phyloP scores from a whole-genome alignment of 169 alveolate genomes.

The Plasmodium gaboni region DNA sequence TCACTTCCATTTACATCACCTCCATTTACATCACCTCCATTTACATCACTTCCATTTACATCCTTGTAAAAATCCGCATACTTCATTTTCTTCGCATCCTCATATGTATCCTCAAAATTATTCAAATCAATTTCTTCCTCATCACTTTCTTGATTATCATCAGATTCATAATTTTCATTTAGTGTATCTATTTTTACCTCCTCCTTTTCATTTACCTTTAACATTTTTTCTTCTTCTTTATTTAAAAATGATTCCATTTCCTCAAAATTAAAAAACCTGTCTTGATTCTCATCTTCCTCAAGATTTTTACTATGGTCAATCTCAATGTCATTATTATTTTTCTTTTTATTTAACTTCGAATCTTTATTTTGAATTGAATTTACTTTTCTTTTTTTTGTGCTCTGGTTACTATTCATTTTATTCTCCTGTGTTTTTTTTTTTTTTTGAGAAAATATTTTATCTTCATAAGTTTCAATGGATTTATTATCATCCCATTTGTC shows the following conservation, averaged over 20 bases:
- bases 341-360: background rate
- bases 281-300: background rate
- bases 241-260: constrained; percentile 55
- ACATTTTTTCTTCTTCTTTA: constrained; percentile 22
- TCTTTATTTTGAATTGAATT: background rate
- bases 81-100: background rate
- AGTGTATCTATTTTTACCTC: background rate
- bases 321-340: background rate
- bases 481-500: background rate
- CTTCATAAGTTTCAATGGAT: background rate
- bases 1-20: too few relatives aligned
- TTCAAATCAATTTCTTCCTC: constrained; percentile 34
- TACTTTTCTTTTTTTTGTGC: background rate
- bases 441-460: background rate
- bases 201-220: background rate
- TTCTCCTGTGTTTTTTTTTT: background rate
- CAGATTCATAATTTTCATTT: background rate
- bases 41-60: constrained; percentile 18
- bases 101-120: constrained; percentile 31
- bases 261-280: constrained; percentile 32
- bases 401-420: background rate
- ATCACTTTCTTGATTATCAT: background rate
- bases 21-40: too few relatives aligned
- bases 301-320: background rate
- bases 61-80: constrained; percentile 38